phyloP scores from a whole-genome alignment of 164 flowering plant species.

The Nymphaea colorata region DNA sequence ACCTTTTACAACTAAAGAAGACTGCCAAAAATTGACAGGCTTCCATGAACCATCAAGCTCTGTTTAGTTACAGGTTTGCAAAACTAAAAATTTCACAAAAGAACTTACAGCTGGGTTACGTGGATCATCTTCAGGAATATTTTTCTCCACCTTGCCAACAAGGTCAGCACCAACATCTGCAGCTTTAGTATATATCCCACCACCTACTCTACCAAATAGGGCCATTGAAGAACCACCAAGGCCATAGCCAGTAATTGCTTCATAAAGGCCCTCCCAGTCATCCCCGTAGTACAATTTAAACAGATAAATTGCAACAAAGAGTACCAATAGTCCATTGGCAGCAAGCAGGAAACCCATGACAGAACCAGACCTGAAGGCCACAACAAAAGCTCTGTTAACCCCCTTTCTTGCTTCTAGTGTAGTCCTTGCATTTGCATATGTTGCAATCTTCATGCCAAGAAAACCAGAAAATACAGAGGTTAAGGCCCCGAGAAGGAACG shows the following conservation, averaged over 20 bases:
- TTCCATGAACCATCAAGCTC: too few relatives aligned
- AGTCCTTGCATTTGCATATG: conserved; percentile 14
- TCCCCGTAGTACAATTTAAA: conserved; percentile 13
- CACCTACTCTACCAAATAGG: conserved; percentile 14
- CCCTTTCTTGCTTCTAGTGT: conserved; percentile 14
- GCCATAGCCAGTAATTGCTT: conserved; percentile 16
- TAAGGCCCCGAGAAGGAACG: conserved; percentile 12
- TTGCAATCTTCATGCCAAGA: conserved; percentile 15
- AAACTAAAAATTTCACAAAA: background rate
- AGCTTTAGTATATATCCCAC: conserved; percentile 12
- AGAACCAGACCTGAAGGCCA: conserved; percentile 13
- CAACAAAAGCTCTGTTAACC: conserved; percentile 11
- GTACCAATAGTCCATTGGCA: conserved; percentile 17
- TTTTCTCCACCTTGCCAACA: conserved; percentile 14
- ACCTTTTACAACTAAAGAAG: background rate
- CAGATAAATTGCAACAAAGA: conserved; percentile 11
- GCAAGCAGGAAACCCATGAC: conserved; percentile 17
- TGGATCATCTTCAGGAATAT: conserved; percentile 13
- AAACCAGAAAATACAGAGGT: conserved; percentile 13
- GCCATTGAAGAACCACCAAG: conserved; percentile 18
- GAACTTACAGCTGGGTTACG: conserved; percentile 12
- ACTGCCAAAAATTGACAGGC: too few relatives aligned
- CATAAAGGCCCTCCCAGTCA: conserved; percentile 17
- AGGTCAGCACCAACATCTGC: conserved; percentile 15
- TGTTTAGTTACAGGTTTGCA: too few relatives aligned